phyloP scores from a whole-genome alignment of 257 asterid species.

The Linaria vulgaris region DNA sequence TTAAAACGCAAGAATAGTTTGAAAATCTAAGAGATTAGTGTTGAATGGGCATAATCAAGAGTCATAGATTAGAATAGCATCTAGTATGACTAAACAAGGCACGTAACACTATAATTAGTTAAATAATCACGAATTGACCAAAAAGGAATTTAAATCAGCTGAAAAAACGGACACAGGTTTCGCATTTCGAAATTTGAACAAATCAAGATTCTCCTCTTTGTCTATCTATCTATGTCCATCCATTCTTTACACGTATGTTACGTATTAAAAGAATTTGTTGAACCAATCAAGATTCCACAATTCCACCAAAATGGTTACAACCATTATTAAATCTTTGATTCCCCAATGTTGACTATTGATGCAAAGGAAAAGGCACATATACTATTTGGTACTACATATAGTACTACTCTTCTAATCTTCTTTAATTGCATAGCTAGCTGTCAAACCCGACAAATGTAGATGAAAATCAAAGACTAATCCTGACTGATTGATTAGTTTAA shows the following conservation, averaged over 20 bases:
- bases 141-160: conserved; percentile 10
- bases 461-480: conserved; percentile 23
- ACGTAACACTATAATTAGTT: conserved; percentile 11
- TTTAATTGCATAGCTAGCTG: no score
- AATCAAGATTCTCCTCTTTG: conserved; percentile 33
- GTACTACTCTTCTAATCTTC: not conserved
- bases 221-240: conserved; percentile 27
- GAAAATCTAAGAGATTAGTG: conserved; percentile 21
- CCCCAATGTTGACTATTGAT: conserved; percentile 27
- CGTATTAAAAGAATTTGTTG: no score
- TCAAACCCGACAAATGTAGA: conserved; percentile 10
- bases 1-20: not conserved
- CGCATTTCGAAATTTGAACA: conserved; percentile 26
- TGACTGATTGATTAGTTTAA: conserved; percentile 25
- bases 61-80: not conserved
- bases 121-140: conserved; percentile 14
- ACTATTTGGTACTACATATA: conserved; percentile 13
- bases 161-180: conserved; percentile 11
- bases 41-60: conserved; percentile 6
- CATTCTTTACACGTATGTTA: conserved; percentile 12
- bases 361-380: conserved; percentile 26
- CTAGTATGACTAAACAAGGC: not conserved
- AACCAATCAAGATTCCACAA: no score
- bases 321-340: conserved; percentile 24
- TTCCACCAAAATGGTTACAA: conserved; percentile 29